Evolutionary conservation across 2,329 filamentous ascomycete species (phyloP), one percentile per base, ranked within the genome.

Genomic region (Trichoderma pleuroti): DNA sequence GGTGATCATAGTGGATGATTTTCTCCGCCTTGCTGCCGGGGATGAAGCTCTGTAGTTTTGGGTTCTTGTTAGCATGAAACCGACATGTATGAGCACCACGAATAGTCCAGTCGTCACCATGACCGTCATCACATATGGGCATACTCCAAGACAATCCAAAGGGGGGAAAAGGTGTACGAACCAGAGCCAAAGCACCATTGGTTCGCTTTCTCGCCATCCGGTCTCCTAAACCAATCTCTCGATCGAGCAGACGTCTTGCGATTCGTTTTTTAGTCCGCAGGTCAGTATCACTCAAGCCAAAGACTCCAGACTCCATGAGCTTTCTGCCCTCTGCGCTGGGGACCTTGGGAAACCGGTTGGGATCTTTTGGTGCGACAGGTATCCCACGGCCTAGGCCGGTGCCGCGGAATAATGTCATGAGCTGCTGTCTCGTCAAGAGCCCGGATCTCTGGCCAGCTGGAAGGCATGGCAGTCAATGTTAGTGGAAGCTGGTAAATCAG

Each of bases 1-100:
- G 90, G 6, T 91, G 87, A 69, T 94, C 89, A 78, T 94, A 97
- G 76, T 97, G 92, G 72, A 98, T 91, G 72, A 97, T 92, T 76
- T 92, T 92, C 77, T 98, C 95, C 0, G 93, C 91, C 28, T 87
- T 87, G 0, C 90, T 91, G 3, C 87, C 87, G 0, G 96, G 95
- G 71, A 98, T 90, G 83, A 97, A 86, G 34, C 87, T 87, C 87
- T 96, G 77, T 5, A 9, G 9, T 30, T 16, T 8, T 5, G 9
- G 16, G 36, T 0, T 21, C 1, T 24, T 28, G 21, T 66, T 28
- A 71, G 49, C 42, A 62, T 32, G 5, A 30, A 66, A 10, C 16
- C 5, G 10, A 18, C 14, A 12, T 18, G 8, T 8, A 12, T 3
- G 11, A 21, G 6, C 42, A 34, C 11, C 11, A 24, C 24, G 18